Base-by-base conservation (phyloP, 1,284 basidiomycete genomes). In the Cryptococcus deneoformans region DNA sequence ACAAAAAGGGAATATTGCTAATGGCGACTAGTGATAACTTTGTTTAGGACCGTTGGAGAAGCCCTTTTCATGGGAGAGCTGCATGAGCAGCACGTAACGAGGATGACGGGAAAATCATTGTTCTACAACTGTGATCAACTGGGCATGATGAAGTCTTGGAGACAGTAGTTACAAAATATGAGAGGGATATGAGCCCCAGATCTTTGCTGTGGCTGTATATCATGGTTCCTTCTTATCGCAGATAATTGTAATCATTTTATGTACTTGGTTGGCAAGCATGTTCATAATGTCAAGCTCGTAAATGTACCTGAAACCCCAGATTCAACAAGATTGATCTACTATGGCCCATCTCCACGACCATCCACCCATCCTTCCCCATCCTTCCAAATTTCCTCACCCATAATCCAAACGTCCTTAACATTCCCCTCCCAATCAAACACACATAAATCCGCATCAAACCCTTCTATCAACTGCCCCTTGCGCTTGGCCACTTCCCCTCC, bases 391-490 rank as follows among this genome's bases (percentile, higher is more conserved):
- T 86, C 80, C 71, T 81, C 84, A 1, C 90, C 91, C 65, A 80
- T 83, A 12, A 93, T 85, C 90, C 91, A 94, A 3, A 89, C 91
- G 59, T 83, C 84, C 47, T 86, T 78, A 9, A 90, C 85, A 53
- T 82, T 78, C 2, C 91, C 91, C 51, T 75, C 68, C 62, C 82
- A 80, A 70, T 87, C 85, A 54, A 92, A 81, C 35, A 93, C 83
- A 47, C 86, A 84, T 35, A 94, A 79, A 77, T 94, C 91, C 5
- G 90, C 92, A 70, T 93, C 88, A 35, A 85, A 87, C 10, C 89
- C 90, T 0, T 87, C 77, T 43, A 86, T 83, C 37, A 94, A 80
- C 20, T 87, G 87, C 24, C 92, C 92, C 77, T 92, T 94, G 62
- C 75, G 82, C 59, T 82, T 76, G 68, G 89, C 87, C 59, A 94